Evolutionary conservation across 2,329 filamentous ascomycete species (phyloP).

Genomic region (Zymoseptoria tritici): DNA sequence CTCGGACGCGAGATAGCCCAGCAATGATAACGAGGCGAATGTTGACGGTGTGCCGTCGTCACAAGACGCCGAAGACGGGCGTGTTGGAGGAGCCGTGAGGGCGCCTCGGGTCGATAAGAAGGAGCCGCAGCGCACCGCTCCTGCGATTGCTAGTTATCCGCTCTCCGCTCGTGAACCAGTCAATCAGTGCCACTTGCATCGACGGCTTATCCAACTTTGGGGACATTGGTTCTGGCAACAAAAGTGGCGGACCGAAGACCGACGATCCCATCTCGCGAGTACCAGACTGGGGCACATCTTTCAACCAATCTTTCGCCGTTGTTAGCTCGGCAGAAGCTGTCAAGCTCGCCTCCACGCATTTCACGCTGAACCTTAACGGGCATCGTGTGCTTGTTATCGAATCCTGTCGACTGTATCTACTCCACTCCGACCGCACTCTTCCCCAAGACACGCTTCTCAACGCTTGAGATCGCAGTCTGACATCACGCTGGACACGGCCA

Average conservation of each 20-base stretch:
- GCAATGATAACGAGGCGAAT: not conserved
- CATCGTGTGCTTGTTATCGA: not conserved
- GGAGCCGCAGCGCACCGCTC: not conserved
- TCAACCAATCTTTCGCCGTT: not conserved
- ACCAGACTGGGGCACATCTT: not conserved
- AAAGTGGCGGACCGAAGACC: not conserved
- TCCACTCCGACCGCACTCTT: not conserved
- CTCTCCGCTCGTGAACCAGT: not conserved
- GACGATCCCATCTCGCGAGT: not conserved
- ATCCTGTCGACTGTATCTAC: not conserved
- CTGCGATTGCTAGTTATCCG: not conserved
- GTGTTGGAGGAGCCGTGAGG: not conserved
- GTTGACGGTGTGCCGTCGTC: not conserved
- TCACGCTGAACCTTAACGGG: not conserved
- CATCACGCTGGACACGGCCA: not conserved
- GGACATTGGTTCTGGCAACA: not conserved
- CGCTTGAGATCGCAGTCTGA: not conserved
- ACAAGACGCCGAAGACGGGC: not conserved
- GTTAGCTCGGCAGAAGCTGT: not conserved
- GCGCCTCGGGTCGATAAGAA: not conserved
- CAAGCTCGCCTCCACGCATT: not conserved
- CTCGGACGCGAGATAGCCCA: not conserved
- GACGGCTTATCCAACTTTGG: not conserved
- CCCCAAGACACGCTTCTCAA: not conserved
- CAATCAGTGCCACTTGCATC: not conserved